Evolutionary conservation across 208 protist genomes (phyloP).

Genomic region (Cochliopodium minus): DNA sequence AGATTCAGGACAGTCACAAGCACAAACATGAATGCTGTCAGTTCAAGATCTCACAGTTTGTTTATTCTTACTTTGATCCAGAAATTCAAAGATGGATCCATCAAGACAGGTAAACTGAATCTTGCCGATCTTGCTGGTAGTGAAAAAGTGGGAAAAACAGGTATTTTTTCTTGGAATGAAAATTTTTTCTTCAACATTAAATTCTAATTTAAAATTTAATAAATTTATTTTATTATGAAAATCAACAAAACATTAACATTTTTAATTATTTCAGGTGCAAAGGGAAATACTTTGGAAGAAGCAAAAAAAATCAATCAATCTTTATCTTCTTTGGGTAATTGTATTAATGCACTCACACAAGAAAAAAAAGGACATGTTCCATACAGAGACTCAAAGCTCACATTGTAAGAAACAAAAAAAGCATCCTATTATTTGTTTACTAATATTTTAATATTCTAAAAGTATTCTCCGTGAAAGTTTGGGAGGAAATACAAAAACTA

Average conservation of each 20-base stretch:
- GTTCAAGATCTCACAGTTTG: constrained; percentile 59
- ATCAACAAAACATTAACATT: too few relatives aligned
- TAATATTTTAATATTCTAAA: too few relatives aligned
- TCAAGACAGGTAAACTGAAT: constrained; percentile 57
- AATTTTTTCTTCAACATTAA: neutral
- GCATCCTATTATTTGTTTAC: too few relatives aligned
- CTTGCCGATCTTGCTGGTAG: constrained; percentile 65
- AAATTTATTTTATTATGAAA: too few relatives aligned
- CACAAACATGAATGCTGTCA: constrained; percentile 56
- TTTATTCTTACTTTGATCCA: constrained; percentile 55
- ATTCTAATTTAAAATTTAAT: constrained; percentile 11
- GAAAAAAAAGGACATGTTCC: constrained; percentile 6
- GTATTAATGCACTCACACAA: constrained; percentile 57
- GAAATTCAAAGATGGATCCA: too few relatives aligned
- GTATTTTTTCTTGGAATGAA: neutral
- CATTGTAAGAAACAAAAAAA: too few relatives aligned
- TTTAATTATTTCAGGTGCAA: too few relatives aligned
- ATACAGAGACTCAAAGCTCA: neutral
- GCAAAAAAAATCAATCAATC: constrained; percentile 72
- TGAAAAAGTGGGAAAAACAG: constrained; percentile 61
- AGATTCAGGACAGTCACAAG: constrained; percentile 31
- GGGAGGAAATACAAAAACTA: constrained; percentile 62
- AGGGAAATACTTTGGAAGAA: constrained; percentile 58
- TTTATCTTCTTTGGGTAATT: constrained; percentile 52
- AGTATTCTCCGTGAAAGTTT: constrained; percentile 11